Evolutionary conservation across 148 eudicot genomes (phyloP), one percentile per base, ranked within the genome.

Genomic region (Chenopodium album): DNA sequence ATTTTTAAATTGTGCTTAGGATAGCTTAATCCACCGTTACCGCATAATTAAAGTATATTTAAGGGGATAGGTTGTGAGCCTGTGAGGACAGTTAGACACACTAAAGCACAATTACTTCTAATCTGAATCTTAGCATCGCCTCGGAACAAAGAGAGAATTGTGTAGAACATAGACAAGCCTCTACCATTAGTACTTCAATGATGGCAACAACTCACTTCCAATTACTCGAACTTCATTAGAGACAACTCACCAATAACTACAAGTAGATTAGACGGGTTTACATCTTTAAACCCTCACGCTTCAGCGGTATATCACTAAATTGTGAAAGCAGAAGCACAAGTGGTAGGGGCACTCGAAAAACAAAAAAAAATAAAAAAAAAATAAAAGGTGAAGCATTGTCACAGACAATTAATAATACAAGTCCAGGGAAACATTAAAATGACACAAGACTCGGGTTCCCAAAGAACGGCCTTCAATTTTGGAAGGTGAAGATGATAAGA

Each of bases 321-420:
- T 12, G 68, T 76, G 46, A 22, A 37, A 37, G 72, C 31, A 48
- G 41, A 54, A 44, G 41, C 67, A 52, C 5, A 34, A 2, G 23
- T 47, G 44, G 23, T 23, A 26, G 63, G 63, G 59, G 54, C 68
- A 64, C 70, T 77, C 81, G 52, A 48, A 64, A 75, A 32, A 22
- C 31, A 41, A 23, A 29, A 37, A 17, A 73, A 22, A 22, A 31
- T 41, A 23, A 29, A 41, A 17, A 73, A 22, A 13, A 34, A 79
- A 44, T 59, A 62, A 63, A 64, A 73, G 1, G 16, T 50, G 14
- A 47, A 29, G 62, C 10, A 62, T 69, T 82, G 28, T 48, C 71
- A 72, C 81, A 78, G 47, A 73, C 76, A 13, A 31, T 75, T 71
- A 50, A 71, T 29, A 63, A 73, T 78, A 76, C 79, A 82, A 54